Conservation (phyloP, 208 protist species). For the Acanthamoeba sp. region DNA sequence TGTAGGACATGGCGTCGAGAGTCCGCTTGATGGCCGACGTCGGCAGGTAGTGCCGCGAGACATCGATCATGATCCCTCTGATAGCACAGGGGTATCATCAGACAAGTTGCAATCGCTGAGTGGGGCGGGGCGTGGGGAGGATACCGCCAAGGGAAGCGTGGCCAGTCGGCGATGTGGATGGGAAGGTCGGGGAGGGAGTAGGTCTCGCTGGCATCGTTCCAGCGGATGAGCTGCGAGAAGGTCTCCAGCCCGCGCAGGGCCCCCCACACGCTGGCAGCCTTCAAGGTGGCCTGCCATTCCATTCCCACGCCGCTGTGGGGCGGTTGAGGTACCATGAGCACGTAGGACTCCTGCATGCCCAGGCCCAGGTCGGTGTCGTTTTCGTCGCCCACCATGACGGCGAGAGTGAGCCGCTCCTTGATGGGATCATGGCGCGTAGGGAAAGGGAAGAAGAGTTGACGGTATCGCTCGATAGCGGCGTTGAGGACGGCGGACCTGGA, state of each 20-base stretch:
- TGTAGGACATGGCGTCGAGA: slow-evolving; percentile 57
- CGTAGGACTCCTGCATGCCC: slow-evolving; percentile 10
- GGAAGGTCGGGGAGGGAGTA: slow-evolving; percentile 18
- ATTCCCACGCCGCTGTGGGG: not conserved
- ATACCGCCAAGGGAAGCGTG: slow-evolving; percentile 47
- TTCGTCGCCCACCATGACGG: not conserved
- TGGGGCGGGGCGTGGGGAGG: not conserved
- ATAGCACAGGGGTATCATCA: not conserved
- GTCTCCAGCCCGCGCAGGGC: slow-evolving; percentile 62
- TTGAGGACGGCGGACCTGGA: slow-evolving; percentile 16
- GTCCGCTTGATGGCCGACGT: not conserved
- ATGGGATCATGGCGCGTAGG: not conserved
- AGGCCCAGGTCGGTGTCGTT: not conserved
- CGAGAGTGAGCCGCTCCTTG: not conserved
- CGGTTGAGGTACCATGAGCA: not conserved
- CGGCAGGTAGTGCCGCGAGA: slow-evolving; percentile 33
- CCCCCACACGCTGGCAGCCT: slow-evolving; percentile 11
- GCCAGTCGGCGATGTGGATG: slow-evolving; percentile 16
- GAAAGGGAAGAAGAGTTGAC: slow-evolving; percentile 11
- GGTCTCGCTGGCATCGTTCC: not conserved
- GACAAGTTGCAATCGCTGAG: not conserved
- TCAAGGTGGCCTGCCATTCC: not conserved
- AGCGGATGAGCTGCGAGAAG: slow-evolving; percentile 52
- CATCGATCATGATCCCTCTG: slow-evolving; percentile 37
- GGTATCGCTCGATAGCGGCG: slow-evolving; percentile 7